Base-by-base conservation (phyloP, 176 grass and related monocot species). In the Phoenix dactylifera region DNA sequence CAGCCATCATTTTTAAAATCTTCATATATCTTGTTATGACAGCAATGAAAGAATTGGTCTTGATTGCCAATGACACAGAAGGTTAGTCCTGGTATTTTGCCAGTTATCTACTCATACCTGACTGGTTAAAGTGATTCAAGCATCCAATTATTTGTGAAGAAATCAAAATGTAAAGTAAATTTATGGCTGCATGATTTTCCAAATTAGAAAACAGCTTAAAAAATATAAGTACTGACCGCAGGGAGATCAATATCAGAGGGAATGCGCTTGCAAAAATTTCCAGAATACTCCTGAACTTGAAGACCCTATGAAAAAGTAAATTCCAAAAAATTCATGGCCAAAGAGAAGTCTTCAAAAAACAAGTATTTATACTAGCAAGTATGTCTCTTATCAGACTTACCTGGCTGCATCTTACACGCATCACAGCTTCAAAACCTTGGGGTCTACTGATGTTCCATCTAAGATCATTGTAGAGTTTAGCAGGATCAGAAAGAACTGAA, bases 371-470 rank as follows among this genome's bases (percentile, higher is more conserved):
- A 5, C 3, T 64, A 60, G 23, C 58, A 53, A 66, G 74, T 58
- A 48, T 57, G 16, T 73, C 17, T 51, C 52, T 72, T 3, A 89
- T 76, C 17, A 80, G 25, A 20, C 70, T 65, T 51, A 89, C 89
- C 78, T 88, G 81, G 57, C 82, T 83, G 62, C 89, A 95, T 70
- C 89, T 79, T 64, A 89, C 73, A 77, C 85, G 85, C 89, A 89
- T 89, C 73, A 95, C 89, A 66, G 89, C 82, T 66, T 95, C 82
- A 59, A 83, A 95, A 70, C 89, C 89, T 79, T 89, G 85, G 57
- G 89, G 85, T 59, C 89, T 95, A 72, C 76, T 89, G 55, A 95
- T 70, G 80, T 95, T 95, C 89, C 89, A 95, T 95, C 89, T 77
- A 52, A 95, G 82, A 80, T 95, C 89, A 2, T 95, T 89, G 72